These are phyloP conservation scores for Ophiostoma sp. DNA, from an alignment of 2,329 filamentous ascomycete species.

Conservation along the genomic window DNA sequence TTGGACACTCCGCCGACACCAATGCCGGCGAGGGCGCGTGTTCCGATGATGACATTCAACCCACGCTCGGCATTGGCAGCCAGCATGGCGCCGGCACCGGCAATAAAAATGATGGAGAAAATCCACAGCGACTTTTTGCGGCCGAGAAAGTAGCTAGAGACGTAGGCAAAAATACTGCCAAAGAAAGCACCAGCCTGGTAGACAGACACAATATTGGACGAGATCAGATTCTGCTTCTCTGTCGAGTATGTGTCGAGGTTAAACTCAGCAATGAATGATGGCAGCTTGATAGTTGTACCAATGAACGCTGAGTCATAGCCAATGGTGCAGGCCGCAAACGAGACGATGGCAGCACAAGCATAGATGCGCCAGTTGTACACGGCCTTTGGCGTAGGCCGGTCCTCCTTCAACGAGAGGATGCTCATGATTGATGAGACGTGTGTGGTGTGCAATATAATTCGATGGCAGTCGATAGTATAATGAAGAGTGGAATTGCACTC, in stretches of 20 bases:
- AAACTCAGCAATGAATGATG: conserved; percentile 66
- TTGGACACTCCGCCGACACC: conserved; percentile 57
- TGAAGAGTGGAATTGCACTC: background rate
- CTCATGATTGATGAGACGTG: conserved; percentile 31
- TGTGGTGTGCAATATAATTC: background rate
- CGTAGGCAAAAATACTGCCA: conserved; percentile 65
- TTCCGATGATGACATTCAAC: conserved; percentile 58
- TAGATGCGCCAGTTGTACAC: conserved; percentile 61
- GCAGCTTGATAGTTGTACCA: conserved; percentile 66
- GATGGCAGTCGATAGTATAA: background rate
- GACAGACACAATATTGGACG: conserved; percentile 71
- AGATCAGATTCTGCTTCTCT: conserved; percentile 52
- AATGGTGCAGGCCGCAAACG: conserved; percentile 53
- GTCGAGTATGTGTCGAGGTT: conserved; percentile 48
- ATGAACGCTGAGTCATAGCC: conserved; percentile 71
- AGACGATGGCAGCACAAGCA: conserved; percentile 46
- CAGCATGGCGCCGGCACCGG: conserved; percentile 69
- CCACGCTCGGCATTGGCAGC: conserved; percentile 57
- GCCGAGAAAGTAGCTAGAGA: conserved; percentile 61
- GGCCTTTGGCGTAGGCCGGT: conserved; percentile 51
- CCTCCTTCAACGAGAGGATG: conserved; percentile 49
- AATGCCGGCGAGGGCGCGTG: conserved; percentile 47
- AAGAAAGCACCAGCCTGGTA: conserved; percentile 84
- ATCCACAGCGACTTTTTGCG: conserved; percentile 59
- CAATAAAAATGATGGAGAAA: conserved; percentile 57